Conservation (phyloP, 495 filamentous ascomycete genomes). For the Podospora pseudoanserina region DNA sequence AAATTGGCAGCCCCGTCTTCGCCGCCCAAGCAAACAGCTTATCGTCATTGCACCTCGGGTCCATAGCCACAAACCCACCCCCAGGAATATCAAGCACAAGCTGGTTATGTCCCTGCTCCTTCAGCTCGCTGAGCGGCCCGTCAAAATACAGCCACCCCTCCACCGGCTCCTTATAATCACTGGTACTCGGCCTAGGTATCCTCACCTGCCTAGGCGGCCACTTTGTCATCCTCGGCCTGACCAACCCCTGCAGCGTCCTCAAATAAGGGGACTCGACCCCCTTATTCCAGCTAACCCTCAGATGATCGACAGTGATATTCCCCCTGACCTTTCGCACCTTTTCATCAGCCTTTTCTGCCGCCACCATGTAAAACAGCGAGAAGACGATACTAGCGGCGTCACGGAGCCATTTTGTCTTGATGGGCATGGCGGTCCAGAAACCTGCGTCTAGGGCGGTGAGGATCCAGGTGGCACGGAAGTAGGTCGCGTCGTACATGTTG, state of each 20-base stretch:
- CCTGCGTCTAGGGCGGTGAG: slow-evolving; percentile 92
- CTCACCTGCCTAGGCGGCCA: slow-evolving; percentile 77
- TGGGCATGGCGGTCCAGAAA: slow-evolving; percentile 97
- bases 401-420: slow-evolving; percentile 73
- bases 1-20: slow-evolving; percentile 73
- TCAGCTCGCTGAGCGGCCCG: slow-evolving; percentile 72
- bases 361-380: slow-evolving; percentile 82
- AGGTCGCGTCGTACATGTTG: slow-evolving; percentile 90
- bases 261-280: slow-evolving; percentile 74
- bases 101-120: slow-evolving; percentile 58
- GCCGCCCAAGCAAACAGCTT: slow-evolving; percentile 88
- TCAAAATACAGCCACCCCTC: slow-evolving; percentile 93
- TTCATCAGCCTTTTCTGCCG: slow-evolving; percentile 91
- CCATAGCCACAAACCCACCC: slow-evolving; percentile 95
- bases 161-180: slow-evolving; percentile 76
- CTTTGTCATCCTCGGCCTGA: slow-evolving; percentile 73
- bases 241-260: slow-evolving; percentile 59
- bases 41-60: slow-evolving; percentile 84
- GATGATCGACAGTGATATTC: slow-evolving; percentile 82
- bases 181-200: slow-evolving; percentile 73
- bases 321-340: slow-evolving; percentile 91
- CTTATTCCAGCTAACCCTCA: slow-evolving; percentile 95
- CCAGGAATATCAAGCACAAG: slow-evolving; percentile 91
- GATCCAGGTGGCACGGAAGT: slow-evolving; percentile 97
- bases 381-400: slow-evolving; percentile 81